phyloP scores from a whole-genome alignment of 192 early-diverging fungal genomes.

The Jimgerdemannia lactiflua region DNA sequence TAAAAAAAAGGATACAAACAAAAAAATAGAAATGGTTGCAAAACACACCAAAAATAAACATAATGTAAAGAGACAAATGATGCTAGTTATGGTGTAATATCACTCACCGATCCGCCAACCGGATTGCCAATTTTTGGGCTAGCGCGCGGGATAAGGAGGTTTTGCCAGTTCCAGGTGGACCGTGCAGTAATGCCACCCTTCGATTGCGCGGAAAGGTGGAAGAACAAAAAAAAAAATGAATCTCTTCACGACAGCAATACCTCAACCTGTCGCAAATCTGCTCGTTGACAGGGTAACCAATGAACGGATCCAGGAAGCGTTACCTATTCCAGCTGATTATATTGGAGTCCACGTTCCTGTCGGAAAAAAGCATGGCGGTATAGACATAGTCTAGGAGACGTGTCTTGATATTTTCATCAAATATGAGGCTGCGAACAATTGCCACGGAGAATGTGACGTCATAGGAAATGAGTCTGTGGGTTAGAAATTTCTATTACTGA shows the following conservation, averaged over 20 bases:
- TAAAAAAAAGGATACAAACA: background rate
- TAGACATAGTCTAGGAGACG: slow-evolving; percentile 59
- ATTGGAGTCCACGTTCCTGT: slow-evolving; percentile 47
- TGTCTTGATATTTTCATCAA: slow-evolving; percentile 50
- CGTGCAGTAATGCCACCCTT: slow-evolving; percentile 48
- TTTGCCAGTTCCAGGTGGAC: slow-evolving; percentile 70
- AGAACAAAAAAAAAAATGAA: background rate
- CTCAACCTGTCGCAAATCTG: background rate
- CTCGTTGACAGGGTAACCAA: too few relatives aligned
- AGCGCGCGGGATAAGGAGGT: slow-evolving; percentile 63
- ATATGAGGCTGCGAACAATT: slow-evolving; percentile 39
- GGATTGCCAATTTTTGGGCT: slow-evolving; percentile 61
- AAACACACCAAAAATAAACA: too few relatives aligned
- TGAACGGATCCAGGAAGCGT: background rate
- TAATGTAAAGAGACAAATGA: too few relatives aligned
- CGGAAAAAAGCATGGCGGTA: slow-evolving; percentile 61
- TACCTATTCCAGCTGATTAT: slow-evolving; percentile 58
- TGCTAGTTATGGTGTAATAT: background rate
- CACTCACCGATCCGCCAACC: slow-evolving; percentile 42
- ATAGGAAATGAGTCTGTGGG: background rate
- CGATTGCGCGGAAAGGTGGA: background rate
- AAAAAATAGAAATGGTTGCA: background rate
- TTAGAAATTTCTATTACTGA: too few relatives aligned
- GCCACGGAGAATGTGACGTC: background rate
- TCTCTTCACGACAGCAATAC: background rate